These are phyloP conservation scores for Emergomyces orientalis DNA, from an alignment of 2,329 filamentous ascomycete genomes.

Conservation along the genomic window DNA sequence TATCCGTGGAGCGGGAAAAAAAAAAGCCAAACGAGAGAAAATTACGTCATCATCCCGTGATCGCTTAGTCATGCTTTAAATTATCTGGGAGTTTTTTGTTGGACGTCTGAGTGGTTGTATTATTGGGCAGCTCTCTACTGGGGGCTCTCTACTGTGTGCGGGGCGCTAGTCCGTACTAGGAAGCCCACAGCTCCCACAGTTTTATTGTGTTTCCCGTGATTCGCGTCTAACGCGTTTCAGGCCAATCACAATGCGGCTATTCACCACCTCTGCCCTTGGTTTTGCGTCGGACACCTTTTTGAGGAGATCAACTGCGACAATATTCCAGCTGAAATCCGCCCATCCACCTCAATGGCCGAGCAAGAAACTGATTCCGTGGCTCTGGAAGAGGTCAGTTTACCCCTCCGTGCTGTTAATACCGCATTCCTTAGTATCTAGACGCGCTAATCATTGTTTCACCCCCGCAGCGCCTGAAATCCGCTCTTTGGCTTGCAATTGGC, in stretches of 20 bases:
- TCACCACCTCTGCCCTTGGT: too few relatives aligned
- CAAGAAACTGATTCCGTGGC: constrained; percentile 24
- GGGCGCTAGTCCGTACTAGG: too few relatives aligned
- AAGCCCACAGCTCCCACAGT: too few relatives aligned
- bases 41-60: neutral
- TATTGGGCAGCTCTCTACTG: too few relatives aligned
- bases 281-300: neutral
- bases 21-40: neutral
- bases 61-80: constrained; percentile 17
- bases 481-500: constrained; percentile 74
- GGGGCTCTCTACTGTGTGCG: too few relatives aligned
- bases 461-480: constrained; percentile 67
- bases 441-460: neutral
- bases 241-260: neutral
- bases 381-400: constrained; percentile 27
- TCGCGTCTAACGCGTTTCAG: neutral
- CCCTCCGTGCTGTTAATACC: neutral
- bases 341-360: constrained; percentile 15
- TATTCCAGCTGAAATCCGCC: neutral
- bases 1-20: neutral
- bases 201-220: neutral
- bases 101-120: too few relatives aligned
- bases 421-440: neutral
- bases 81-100: too few relatives aligned
- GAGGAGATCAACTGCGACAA: neutral